phyloP scores from a whole-genome alignment of 257 asterid species.

The Rhazya stricta region DNA sequence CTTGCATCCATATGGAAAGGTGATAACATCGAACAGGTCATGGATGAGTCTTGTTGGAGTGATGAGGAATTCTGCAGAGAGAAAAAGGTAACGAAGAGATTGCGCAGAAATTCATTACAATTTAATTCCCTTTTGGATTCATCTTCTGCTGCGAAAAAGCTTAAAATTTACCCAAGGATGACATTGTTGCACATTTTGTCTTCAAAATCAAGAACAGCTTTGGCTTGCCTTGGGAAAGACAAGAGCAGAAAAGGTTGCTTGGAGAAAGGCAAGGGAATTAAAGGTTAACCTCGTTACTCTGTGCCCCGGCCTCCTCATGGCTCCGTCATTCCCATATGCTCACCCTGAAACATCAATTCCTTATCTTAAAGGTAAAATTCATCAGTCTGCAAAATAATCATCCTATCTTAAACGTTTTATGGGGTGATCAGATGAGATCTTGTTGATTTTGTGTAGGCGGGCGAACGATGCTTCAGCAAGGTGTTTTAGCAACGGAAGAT shows the following conservation, averaged over 20 bases:
- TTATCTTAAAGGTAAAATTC: constrained; percentile 27
- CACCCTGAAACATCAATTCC: constrained; percentile 28
- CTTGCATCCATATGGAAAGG: constrained; percentile 31
- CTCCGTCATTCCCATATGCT: constrained; percentile 35
- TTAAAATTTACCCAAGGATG: background rate
- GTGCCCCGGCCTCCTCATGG: constrained; percentile 32
- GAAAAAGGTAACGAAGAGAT: constrained; percentile 15
- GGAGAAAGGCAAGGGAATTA: constrained; percentile 27
- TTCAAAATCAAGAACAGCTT: constrained; percentile 20
- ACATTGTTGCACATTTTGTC: background rate
- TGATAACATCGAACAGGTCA: background rate
- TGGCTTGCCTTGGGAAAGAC: constrained; percentile 40
- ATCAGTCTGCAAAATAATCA: too few relatives aligned
- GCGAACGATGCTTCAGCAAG: constrained; percentile 20
- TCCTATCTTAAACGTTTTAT: too few relatives aligned
- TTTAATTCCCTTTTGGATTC: background rate
- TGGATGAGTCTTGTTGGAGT: constrained; percentile 32
- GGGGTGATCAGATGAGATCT: background rate
- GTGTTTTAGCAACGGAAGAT: constrained; percentile 26
- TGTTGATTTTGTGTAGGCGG: constrained; percentile 14
- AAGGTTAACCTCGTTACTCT: constrained; percentile 30
- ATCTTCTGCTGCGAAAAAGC: background rate
- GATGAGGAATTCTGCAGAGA: constrained; percentile 31
- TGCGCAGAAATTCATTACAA: background rate
- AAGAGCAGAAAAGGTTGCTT: constrained; percentile 30